Evolutionary conservation across 108 stramenopile genomes (phyloP).

Genomic region (Fistulifera solaris): DNA sequence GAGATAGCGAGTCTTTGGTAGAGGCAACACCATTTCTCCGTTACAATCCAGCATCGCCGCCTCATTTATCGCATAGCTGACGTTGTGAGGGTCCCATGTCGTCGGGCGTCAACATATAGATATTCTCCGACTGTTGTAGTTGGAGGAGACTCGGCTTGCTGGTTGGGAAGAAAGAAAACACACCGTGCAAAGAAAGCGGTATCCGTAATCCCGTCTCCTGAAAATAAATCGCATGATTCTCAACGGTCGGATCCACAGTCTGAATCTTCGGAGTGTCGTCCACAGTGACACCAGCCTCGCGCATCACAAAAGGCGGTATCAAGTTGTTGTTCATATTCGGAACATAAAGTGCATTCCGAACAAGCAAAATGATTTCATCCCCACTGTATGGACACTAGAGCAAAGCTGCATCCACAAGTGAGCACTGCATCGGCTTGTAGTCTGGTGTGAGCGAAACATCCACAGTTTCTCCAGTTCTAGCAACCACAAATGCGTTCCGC

Average conservation of each 20-base stretch:
- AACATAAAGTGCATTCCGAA: constrained; percentile 23
- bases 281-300: constrained; percentile 20
- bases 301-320: constrained; percentile 25
- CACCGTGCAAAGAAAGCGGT: constrained; percentile 11
- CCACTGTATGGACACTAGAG: constrained; percentile 14
- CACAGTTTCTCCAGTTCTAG: constrained; percentile 3
- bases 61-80: constrained; percentile 12
- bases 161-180: constrained; percentile 21
- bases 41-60: not conserved
- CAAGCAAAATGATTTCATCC: constrained; percentile 8
- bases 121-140: constrained; percentile 4
- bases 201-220: constrained; percentile 8
- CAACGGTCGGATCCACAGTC: not conserved
- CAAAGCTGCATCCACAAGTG: constrained; percentile 17
- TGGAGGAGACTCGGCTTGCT: constrained; percentile 9
- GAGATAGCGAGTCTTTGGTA: no score
- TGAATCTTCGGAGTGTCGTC: constrained; percentile 28
- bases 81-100: constrained; percentile 19
- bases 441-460: constrained; percentile 6
- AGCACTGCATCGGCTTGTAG: constrained; percentile 1
- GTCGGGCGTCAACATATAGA: constrained; percentile 13
- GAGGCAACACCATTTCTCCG: no score
- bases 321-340: constrained; percentile 29
- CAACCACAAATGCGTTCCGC: constrained; percentile 5
- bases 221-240: constrained; percentile 9